Evolutionary conservation across 1,284 basidiomycete genomes (phyloP).

Genomic region (Puccinia polysora): DNA sequence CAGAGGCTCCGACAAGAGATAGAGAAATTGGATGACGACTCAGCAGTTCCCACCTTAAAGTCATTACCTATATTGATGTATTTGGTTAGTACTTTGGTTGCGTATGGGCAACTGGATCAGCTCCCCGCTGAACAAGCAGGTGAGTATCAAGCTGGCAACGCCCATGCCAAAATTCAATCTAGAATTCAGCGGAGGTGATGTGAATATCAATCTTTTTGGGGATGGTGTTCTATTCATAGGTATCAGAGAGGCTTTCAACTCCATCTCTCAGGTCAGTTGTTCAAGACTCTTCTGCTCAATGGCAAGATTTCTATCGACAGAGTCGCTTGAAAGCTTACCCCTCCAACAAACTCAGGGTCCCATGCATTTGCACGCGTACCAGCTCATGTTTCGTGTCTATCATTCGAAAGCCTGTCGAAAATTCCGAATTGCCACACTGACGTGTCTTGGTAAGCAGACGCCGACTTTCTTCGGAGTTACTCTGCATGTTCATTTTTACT

Average conservation of each 20-base stretch:
- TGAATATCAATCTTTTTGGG: background rate
- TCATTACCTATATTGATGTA: constrained; percentile 62
- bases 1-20: constrained; percentile 56
- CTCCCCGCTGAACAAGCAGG: constrained; percentile 57
- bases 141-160: constrained; percentile 57
- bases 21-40: background rate
- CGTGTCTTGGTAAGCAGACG: constrained; percentile 33
- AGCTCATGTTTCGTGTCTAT: constrained; percentile 26
- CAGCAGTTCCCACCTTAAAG: constrained; percentile 47
- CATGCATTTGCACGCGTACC: constrained; percentile 31
- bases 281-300: too few relatives aligned
- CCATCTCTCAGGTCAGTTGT: constrained; percentile 20
- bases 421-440: constrained; percentile 20
- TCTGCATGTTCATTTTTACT: background rate
- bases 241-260: constrained; percentile 22
- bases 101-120: constrained; percentile 78
- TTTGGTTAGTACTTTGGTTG: constrained; percentile 75
- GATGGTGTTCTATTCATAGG: background rate
- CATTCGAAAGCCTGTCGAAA: background rate
- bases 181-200: background rate
- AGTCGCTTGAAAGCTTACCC: background rate
- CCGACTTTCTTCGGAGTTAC: background rate
- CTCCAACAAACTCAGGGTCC: constrained; percentile 22
- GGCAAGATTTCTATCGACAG: background rate
- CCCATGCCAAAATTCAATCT: too few relatives aligned